Evolutionary conservation across 139 green algal genomes (phyloP).

Genomic region (Chlamydomonas urium): DNA sequence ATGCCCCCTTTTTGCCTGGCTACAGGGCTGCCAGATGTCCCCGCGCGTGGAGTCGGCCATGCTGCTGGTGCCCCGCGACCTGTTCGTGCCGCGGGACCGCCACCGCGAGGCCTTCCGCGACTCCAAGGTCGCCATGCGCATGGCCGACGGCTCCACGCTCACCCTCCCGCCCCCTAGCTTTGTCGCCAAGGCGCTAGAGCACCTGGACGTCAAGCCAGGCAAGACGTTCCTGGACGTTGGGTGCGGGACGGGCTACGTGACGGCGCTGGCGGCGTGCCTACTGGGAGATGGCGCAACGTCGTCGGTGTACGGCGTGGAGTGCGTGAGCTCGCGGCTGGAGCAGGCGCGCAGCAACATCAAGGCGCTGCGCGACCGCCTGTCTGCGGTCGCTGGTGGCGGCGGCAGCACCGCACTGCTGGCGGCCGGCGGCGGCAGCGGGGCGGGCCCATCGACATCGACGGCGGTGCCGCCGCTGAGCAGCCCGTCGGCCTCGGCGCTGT

Average conservation of each 20-base stretch:
- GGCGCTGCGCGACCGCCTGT: not conserved
- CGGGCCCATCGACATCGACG: too few species aligned
- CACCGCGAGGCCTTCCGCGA: conserved; percentile 57
- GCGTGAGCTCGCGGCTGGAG: conserved; percentile 46
- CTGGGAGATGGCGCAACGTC: conserved; percentile 26
- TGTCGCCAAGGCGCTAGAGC: conserved; percentile 50
- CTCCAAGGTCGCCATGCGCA: conserved; percentile 53
- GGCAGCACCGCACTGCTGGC: not conserved
- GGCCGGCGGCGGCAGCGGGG: not conserved
- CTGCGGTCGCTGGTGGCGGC: not conserved
- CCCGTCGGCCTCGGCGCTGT: not conserved
- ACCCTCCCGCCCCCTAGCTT: conserved; percentile 52
- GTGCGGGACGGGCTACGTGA: conserved; percentile 55
- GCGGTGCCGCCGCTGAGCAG: not conserved
- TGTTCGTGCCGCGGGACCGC: conserved; percentile 56
- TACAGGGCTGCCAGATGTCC: conserved; percentile 31
- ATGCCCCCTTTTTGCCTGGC: conserved; percentile 42
- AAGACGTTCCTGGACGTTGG: conserved; percentile 56
- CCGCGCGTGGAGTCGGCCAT: conserved; percentile 38
- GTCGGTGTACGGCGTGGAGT: conserved; percentile 49
- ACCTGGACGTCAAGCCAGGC: conserved; percentile 36
- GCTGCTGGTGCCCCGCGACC: conserved; percentile 39
- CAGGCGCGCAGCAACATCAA: conserved; percentile 30
- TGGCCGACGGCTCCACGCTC: conserved; percentile 54
- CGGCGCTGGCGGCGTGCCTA: conserved; percentile 49